Evolutionary conservation across 306 rosid genomes (phyloP).

Genomic region (Pterocarpus macrocarpus): DNA sequence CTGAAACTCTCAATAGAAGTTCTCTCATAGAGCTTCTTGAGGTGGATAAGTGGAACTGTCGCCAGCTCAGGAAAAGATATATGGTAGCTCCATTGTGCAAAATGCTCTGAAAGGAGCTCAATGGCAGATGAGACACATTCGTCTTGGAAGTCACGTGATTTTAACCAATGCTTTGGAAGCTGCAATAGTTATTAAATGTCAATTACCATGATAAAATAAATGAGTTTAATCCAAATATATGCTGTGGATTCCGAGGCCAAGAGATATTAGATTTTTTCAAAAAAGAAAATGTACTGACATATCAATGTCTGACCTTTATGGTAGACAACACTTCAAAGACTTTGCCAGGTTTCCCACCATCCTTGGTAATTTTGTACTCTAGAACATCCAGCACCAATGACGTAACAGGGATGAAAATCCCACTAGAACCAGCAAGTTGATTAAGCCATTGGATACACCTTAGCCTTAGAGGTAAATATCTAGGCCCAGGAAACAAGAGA

Average conservation of each 20-base stretch:
- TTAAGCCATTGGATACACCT: conserved; percentile 91
- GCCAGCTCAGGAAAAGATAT: conserved; percentile 94
- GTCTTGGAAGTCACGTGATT: conserved; percentile 78
- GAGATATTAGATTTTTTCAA: not conserved
- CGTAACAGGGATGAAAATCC: conserved; percentile 85
- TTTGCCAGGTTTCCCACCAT: conserved; percentile 68
- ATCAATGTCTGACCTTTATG: conserved; percentile 66
- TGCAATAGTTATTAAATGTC: conserved; percentile 52
- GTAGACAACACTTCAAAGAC: conserved; percentile 58
- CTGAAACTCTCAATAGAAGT: conserved; percentile 74
- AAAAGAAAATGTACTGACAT: not conserved
- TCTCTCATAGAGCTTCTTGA: conserved; percentile 73
- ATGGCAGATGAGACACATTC: conserved; percentile 79
- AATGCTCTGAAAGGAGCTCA: conserved; percentile 84
- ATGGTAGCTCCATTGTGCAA: conserved; percentile 85
- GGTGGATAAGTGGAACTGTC: conserved; percentile 72
- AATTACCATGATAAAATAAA: conserved; percentile 37
- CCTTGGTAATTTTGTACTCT: conserved; percentile 75
- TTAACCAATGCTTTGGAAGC: conserved; percentile 91
- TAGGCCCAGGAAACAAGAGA: conserved; percentile 84
- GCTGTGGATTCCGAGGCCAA: conserved; percentile 20
- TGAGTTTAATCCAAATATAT: conserved; percentile 22
- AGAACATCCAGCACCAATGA: conserved; percentile 80
- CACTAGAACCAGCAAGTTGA: conserved; percentile 77
- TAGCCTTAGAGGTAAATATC: conserved; percentile 92